Conservation (phyloP, 306 rosid species). For the Lathyrus tuberosus region DNA sequence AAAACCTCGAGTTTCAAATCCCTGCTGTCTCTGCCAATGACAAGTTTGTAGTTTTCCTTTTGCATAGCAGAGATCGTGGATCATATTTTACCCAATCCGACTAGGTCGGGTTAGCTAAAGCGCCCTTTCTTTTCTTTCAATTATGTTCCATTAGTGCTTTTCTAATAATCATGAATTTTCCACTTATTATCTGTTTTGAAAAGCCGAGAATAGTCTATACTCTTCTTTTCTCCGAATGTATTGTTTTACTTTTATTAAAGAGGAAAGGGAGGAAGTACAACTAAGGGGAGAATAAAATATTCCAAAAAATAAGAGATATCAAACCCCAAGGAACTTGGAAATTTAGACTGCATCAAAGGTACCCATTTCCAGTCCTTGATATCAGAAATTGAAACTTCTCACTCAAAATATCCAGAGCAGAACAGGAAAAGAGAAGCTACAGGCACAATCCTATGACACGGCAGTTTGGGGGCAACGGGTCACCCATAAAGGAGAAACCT, state of each 20-base stretch:
- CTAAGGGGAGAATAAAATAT: slow-evolving; percentile 21
- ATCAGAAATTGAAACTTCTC: slow-evolving; percentile 17
- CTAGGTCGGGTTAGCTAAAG: not conserved
- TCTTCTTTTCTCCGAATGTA: not conserved
- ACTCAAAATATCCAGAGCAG: slow-evolving; percentile 5
- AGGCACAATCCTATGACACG: slow-evolving; percentile 13
- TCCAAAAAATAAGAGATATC: not conserved
- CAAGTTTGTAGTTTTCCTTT: no score
- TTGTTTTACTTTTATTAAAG: not conserved
- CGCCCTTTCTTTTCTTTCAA: slow-evolving; percentile 10
- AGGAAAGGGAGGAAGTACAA: slow-evolving; percentile 16
- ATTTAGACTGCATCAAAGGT: not conserved
- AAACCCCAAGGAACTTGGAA: slow-evolving; percentile 13
- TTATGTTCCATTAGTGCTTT: slow-evolving; percentile 19
- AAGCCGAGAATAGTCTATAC: slow-evolving; percentile 26
- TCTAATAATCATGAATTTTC: slow-evolving; percentile 2
- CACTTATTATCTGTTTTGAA: slow-evolving; percentile 16
- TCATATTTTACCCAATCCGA: no score
- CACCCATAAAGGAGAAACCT: slow-evolving; percentile 6
- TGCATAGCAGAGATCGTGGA: no score
- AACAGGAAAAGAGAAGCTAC: slow-evolving; percentile 19
- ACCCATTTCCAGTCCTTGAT: slow-evolving; percentile 1
- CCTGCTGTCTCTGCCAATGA: no score
- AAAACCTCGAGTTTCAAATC: no score
- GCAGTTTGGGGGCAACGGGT: slow-evolving; percentile 17